These are phyloP conservation scores for Saccharomycopsis vini DNA, from an alignment of 805 yeast species.

Conservation along the genomic window DNA sequence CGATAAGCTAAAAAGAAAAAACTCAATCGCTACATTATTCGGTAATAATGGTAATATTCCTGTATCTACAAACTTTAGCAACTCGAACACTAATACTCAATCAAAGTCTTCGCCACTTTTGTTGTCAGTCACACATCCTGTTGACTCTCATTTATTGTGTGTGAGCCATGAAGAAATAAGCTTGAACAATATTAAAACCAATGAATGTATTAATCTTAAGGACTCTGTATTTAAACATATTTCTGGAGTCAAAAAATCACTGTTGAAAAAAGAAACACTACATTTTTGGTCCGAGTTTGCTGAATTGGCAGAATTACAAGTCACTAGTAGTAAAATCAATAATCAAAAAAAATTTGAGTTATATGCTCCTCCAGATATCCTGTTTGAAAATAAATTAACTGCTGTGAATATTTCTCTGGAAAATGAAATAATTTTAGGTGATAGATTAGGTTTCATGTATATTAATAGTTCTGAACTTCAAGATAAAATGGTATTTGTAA, in stretches of 20 bases:
- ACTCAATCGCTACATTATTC: background rate
- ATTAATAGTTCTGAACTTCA: slow-evolving; percentile 20
- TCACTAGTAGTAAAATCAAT: slow-evolving; percentile 17
- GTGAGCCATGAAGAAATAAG: slow-evolving; percentile 3
- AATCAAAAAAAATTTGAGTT: background rate
- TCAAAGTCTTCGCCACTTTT: too few species aligned
- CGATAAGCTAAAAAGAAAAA: background rate
- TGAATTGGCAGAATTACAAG: slow-evolving; percentile 25
- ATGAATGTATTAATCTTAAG: slow-evolving; percentile 21
- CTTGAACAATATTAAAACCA: background rate
- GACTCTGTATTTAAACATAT: slow-evolving; percentile 32
- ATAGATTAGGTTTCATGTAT: slow-evolving; percentile 37
- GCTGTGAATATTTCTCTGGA: slow-evolving; percentile 8
- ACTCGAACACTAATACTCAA: too few species aligned
- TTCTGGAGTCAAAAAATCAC: slow-evolving; percentile 30
- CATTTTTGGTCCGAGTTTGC: slow-evolving; percentile 39
- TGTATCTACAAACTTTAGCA: too few species aligned
- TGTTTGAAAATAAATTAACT: slow-evolving; percentile 20
- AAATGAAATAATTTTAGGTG: slow-evolving; percentile 35
- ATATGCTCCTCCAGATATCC: background rate
- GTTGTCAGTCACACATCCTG: background rate
- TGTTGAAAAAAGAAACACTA: slow-evolving; percentile 22
- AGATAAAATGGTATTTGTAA: slow-evolving; percentile 24
- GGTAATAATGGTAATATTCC: background rate
- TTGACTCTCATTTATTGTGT: background rate